phyloP scores from a whole-genome alignment of 2,329 filamentous ascomycete genomes.

The Sporothrix luriei region DNA sequence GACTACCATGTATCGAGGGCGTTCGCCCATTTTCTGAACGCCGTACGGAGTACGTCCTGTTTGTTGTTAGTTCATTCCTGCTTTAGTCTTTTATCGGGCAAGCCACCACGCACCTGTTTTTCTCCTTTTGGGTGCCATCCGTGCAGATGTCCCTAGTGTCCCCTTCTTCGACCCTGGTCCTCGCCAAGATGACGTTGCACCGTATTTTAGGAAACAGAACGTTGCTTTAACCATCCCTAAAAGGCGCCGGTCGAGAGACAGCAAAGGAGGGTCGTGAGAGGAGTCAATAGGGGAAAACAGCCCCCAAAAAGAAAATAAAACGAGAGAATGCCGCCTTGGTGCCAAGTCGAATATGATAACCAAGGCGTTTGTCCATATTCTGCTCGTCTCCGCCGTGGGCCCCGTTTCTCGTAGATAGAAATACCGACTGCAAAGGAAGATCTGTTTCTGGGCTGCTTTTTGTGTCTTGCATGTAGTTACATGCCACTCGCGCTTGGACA shows the following conservation, averaged over 20 bases:
- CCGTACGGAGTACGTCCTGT: not conserved
- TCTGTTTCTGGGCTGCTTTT: not conserved
- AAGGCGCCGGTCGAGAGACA: slow-evolving; percentile 6
- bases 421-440: too few relatives aligned
- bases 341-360: slow-evolving; percentile 9
- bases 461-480: slow-evolving; percentile 2
- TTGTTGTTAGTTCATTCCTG: not conserved
- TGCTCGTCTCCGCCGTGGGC: not conserved
- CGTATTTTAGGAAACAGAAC: not conserved
- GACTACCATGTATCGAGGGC: not conserved
- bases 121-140: not conserved
- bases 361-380: not conserved
- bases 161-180: not conserved
- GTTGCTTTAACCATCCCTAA: not conserved
- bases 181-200: slow-evolving; percentile 12
- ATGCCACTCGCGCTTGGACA: slow-evolving; percentile 11
- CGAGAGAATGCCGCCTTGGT: not conserved
- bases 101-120: not conserved
- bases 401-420: not conserved
- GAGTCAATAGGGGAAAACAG: not conserved
- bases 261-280: not conserved
- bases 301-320: not conserved
- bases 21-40: not conserved
- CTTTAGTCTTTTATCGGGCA: not conserved
- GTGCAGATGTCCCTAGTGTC: not conserved